phyloP scores from a whole-genome alignment of 2,329 filamentous ascomycete species.

The Trichoderma afroharzianum region DNA sequence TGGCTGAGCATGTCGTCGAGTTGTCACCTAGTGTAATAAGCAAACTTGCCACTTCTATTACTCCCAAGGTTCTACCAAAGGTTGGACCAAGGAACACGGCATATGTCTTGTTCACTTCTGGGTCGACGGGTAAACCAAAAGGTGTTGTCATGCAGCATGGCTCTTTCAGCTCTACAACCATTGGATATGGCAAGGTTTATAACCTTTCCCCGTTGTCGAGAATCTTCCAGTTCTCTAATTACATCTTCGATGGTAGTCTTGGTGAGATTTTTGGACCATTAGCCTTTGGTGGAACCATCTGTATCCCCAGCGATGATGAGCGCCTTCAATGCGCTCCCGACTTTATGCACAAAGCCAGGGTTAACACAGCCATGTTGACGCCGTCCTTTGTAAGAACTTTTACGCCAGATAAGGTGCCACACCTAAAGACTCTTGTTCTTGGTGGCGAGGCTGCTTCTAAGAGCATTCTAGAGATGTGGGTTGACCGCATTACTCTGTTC shows the following conservation, averaged over 20 bases:
- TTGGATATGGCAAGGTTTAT: constrained; percentile 1
- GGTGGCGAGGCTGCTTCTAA: constrained; percentile 12
- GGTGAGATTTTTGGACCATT: constrained; percentile 11
- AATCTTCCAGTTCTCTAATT: constrained; percentile 14
- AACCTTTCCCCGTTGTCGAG: background rate
- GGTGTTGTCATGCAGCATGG: constrained; percentile 16
- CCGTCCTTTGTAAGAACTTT: constrained; percentile 13
- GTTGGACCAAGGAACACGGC: constrained; percentile 2
- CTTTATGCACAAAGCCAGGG: constrained; percentile 3
- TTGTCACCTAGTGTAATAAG: background rate
- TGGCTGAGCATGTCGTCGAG: background rate
- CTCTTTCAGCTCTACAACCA: constrained; percentile 2
- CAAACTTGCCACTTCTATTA: background rate
- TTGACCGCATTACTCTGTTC: constrained; percentile 31
- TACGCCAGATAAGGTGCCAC: constrained; percentile 10
- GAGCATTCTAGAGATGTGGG: constrained; percentile 1
- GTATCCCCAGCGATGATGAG: constrained; percentile 12
- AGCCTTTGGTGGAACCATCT: constrained; percentile 11
- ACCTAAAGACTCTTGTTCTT: constrained; percentile 12
- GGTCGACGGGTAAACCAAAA: constrained; percentile 13
- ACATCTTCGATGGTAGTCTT: constrained; percentile 16
- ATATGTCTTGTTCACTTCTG: constrained; percentile 15
- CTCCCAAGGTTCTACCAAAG: background rate
- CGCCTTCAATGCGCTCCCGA: background rate
- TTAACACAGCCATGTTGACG: constrained; percentile 12